Base-by-base conservation (phyloP, 129 eudicot genomes). In the Escallonia rubra region DNA sequence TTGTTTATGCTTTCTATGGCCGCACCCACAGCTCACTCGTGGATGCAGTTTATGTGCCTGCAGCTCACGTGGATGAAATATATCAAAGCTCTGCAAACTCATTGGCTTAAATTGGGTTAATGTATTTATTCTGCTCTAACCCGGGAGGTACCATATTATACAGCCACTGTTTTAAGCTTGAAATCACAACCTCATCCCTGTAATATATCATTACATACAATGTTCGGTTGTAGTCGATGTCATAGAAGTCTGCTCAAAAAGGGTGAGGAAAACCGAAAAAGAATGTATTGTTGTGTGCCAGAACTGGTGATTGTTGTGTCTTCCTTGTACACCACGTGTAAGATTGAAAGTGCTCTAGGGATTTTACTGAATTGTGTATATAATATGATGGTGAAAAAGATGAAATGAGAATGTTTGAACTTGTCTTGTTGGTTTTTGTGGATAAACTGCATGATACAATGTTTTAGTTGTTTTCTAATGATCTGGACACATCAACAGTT, bases 21-120 rank as follows among this genome's bases (percentile, higher is more conserved):
- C 83, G 99, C 45, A 82, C 63, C 65, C 92, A 93, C 79, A 93
- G 99, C 76, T 76, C 85, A 5, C 70, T 93, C 63, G 83, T 63
- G 61, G 78, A 89, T 69, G 99, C 91, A 40, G 93, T 93, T 54
- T 93, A 93, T 68, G 99, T 93, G 60, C 99, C 99, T 66, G 95
- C 88, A 59, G 73, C 83, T 57, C 96, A 86, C 59, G 95, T 86
- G 10, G 93, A 93, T 68, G 99, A 93, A 76, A 93, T 93, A 23
- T 93, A 89, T 53, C 63, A 72, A 45, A 93, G 70, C 72, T 80
- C 91, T 14, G 80, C 68, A 7, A 75, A 71, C 65, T 64, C 81
- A 3, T 50, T 75, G 48, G 68, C 80, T 42, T 85, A 75, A n/a
- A n/a, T 6, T 54, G 13, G 4, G 38, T 54, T 5, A 5, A n/a